Base-by-base conservation (phyloP, 129 eudicot genomes). In the Flaveria robusta region DNA sequence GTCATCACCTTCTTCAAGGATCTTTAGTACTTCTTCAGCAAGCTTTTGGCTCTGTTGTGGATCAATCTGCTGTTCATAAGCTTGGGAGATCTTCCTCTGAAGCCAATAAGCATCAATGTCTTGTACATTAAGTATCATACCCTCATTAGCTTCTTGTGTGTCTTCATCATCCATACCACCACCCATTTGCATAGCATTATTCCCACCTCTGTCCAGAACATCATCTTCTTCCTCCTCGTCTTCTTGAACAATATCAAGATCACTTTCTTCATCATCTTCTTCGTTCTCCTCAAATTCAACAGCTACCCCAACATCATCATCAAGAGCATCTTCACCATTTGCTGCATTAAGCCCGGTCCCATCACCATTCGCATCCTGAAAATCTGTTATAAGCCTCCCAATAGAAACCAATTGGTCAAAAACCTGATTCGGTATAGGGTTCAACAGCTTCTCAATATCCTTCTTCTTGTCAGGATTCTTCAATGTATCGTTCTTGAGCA, bases 81-180 rank as follows among this genome's bases (percentile, higher is more conserved):
- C 97, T 70, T 90, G 96, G 6, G 97, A 88, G 19, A 93, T 90
- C 83, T 90, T 93, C 83, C 98, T 87, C 73, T 93, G 98, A 82
- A 90, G 98, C 98, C 98, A 93, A 80, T 90, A 93, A 47, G 97
- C 98, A 90, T 93, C 98, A 68, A 93, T 85, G 52, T 93, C 97
- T 65, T 91, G 97, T 51, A 93, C 98, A 78, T 91, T 93, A 82
- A 93, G 76, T n/a, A 85, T 77, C 96, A 93, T 91, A 1, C 97
- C 97, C 84, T 85, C 96, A 13, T 86, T 87, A 70, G 89, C 97
- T 56, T 88, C 96, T 55, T 68, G 85, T 26, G 68, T 82, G 45
- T 93, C 96, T 14, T 93, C 98, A 68, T 93, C 98, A 90, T 90
- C 98, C 74, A 88, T 83, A 78, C 91, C 92, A 39, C 93, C 91